These are phyloP conservation scores for Zalerion maritima DNA, from an alignment of 495 filamentous ascomycete genomes.

Conservation along the genomic window DNA sequence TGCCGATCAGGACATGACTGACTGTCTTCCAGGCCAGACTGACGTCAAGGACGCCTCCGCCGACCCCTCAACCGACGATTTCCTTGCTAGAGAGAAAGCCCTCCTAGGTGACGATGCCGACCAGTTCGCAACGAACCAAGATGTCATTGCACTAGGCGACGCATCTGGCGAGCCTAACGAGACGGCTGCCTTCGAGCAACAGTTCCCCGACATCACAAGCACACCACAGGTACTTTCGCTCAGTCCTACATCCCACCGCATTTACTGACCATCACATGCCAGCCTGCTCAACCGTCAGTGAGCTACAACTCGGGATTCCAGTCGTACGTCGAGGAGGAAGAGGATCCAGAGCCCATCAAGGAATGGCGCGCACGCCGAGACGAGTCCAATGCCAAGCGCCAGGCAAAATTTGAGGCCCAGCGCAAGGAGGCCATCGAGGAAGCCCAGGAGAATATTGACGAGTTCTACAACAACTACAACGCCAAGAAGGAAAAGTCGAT, in stretches of 20 bases:
- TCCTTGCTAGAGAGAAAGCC: slow-evolving; percentile 79
- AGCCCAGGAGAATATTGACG: slow-evolving; percentile 82
- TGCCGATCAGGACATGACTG: slow-evolving; percentile 13
- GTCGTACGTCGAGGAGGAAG: slow-evolving; percentile 43
- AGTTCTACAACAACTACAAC: slow-evolving; percentile 99
- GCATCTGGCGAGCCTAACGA: slow-evolving; percentile 32
- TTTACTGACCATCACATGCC: slow-evolving; percentile 12
- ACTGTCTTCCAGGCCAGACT: slow-evolving; percentile 25
- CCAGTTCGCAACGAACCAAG: slow-evolving; percentile 70
- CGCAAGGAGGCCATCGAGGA: slow-evolving; percentile 71
- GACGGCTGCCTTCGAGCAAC: slow-evolving; percentile 64
- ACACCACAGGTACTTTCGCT: slow-evolving; percentile 54
- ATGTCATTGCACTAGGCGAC: slow-evolving; percentile 56
- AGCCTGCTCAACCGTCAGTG: slow-evolving; percentile 26
- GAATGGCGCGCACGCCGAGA: slow-evolving; percentile 88
- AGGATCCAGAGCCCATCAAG: slow-evolving; percentile 76
- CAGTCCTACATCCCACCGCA: background rate
- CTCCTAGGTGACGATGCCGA: slow-evolving; percentile 81
- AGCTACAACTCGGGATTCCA: slow-evolving; percentile 56
- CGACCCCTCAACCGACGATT: slow-evolving; percentile 49
- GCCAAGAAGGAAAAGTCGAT: slow-evolving; percentile 86
- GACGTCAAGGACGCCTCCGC: slow-evolving; percentile 26
- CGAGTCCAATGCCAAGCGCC: slow-evolving; percentile 57
- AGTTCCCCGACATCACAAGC: slow-evolving; percentile 72
- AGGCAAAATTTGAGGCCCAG: slow-evolving; percentile 58